Percentiles rank a stretch among this genome's conserved stretches.
Evolutionary conservation across 225 moss, liverwort and hornwort species (phyloP).

Genomic region (Neckera pumila): DNA sequence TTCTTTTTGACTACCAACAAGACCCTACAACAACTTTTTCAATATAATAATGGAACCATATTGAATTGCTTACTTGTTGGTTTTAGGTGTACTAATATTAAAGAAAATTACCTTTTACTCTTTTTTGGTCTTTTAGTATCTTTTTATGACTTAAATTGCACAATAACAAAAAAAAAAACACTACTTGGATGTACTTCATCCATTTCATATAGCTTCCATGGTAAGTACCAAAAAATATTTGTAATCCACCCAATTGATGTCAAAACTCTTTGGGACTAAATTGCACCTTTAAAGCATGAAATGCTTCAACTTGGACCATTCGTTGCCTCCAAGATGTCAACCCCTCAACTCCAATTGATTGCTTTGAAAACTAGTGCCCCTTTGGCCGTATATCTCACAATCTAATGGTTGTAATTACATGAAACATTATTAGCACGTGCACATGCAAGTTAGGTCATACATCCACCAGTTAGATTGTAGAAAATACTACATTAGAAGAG

Average conservation of each 20-base stretch:
- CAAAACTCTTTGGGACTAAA: neutral
- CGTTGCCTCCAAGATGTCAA: too few relatives aligned
- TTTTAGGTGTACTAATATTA: neutral
- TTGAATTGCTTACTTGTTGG: neutral
- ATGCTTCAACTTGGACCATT: neutral
- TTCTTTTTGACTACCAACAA: fast-evolving
- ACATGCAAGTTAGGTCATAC: too few relatives aligned
- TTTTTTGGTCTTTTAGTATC: too few relatives aligned
- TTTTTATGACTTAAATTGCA: too few relatives aligned
- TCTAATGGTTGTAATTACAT: too few relatives aligned
- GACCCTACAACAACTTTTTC: neutral
- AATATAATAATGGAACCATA: neutral
- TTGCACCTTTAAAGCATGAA: neutral
- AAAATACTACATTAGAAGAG: too few relatives aligned
- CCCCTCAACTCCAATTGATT: neutral
- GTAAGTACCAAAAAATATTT: neutral
- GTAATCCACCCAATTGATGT: fast-evolving
- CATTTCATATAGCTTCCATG: neutral
- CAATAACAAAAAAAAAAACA: too few relatives aligned
- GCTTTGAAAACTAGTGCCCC: neutral
- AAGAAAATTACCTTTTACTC: neutral
- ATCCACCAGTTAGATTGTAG: too few relatives aligned
- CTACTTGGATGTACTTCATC: neutral
- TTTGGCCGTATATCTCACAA: too few relatives aligned
- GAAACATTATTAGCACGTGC: too few relatives aligned